Conservation (phyloP, 305 asterid species). For the Fraxinus floribunda region DNA sequence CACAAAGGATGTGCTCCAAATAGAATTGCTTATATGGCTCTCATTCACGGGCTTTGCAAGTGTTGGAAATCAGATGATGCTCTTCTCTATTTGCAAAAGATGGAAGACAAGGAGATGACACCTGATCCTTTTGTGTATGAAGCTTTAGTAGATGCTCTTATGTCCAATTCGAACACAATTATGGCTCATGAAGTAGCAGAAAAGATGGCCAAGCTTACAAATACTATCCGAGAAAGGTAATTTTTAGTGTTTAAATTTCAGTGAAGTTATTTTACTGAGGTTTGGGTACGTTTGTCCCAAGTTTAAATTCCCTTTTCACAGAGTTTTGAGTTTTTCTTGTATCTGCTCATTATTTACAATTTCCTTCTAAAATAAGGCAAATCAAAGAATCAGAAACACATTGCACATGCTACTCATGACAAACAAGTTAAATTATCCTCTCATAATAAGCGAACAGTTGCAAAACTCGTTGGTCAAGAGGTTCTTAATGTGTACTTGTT, state of each 20-base stretch:
- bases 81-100: constrained; percentile 49
- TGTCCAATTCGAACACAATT: constrained; percentile 37
- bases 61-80: constrained; percentile 58
- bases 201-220: constrained; percentile 41
- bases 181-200: constrained; percentile 45
- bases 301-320: neutral
- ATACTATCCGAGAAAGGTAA: constrained; percentile 22
- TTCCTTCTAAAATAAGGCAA: neutral
- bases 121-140: constrained; percentile 53
- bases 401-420: neutral
- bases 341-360: neutral
- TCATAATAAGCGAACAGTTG: neutral
- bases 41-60: constrained; percentile 70
- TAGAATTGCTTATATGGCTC: constrained; percentile 70
- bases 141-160: constrained; percentile 52
- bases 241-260: neutral
- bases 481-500: neutral
- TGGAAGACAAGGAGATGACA: constrained; percentile 54
- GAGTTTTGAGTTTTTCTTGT: neutral
- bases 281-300: neutral
- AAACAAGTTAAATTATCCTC: neutral
- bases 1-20: constrained; percentile 44
- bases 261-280: neutral
- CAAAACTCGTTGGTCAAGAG: neutral
- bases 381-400: neutral